A percentile compares a stretch with the other conserved stretches of the same genome.
phyloP scores from a whole-genome alignment of 2,329 filamentous ascomycete species.

The Fusarium xylarioides region DNA sequence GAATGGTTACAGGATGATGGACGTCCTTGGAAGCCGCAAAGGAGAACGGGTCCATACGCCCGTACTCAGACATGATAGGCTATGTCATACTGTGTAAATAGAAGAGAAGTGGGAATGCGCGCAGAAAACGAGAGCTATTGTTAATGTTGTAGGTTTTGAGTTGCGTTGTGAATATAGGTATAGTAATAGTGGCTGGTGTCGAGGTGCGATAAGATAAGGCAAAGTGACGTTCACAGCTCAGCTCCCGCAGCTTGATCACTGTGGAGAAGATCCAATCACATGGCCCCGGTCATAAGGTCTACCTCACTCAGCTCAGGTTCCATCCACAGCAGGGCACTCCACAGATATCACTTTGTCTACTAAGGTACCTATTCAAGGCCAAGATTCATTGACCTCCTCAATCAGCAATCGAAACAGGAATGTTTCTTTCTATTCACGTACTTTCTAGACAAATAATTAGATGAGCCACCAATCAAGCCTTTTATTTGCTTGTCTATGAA shows the following conservation, averaged over 20 bases:
- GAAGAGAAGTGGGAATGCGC: background rate
- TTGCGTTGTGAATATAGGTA: slow-evolving; percentile 7
- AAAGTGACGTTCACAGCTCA: background rate
- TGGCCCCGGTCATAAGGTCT: background rate
- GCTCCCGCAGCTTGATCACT: background rate
- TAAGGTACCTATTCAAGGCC: background rate
- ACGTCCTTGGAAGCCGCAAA: slow-evolving; percentile 91
- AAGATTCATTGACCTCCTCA: background rate
- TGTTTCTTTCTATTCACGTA: background rate
- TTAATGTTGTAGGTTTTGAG: background rate
- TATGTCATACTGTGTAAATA: slow-evolving; percentile 40
- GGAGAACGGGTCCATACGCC: slow-evolving; percentile 89
- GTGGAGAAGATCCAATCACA: background rate
- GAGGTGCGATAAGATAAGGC: slow-evolving; percentile 24
- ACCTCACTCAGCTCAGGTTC: background rate
- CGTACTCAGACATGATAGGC: slow-evolving; percentile 51
- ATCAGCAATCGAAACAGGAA: background rate
- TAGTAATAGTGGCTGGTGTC: background rate
- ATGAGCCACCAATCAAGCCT: background rate
- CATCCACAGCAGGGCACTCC: background rate
- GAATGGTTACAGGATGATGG: slow-evolving; percentile 74
- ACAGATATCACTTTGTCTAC: background rate
- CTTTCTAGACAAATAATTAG: background rate
- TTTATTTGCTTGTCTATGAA: background rate
- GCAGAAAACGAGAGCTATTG: background rate